These are phyloP conservation scores for Agaricus bisporus DNA, from an alignment of 768 basidiomycete species.

Conservation along the genomic window DNA sequence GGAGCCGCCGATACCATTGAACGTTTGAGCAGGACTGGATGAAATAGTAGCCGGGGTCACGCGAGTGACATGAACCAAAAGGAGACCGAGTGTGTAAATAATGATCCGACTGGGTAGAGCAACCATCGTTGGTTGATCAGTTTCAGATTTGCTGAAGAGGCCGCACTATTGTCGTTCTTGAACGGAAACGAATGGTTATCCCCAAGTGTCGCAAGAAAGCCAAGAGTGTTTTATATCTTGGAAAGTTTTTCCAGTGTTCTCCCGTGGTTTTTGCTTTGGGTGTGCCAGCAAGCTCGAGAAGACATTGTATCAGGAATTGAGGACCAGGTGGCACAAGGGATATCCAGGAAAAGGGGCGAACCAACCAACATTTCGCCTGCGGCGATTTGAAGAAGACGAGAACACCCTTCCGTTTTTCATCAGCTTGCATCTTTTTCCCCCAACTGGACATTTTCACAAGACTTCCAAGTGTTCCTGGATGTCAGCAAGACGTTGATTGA, in stretches of 20 bases:
- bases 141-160: no score
- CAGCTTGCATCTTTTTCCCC: no score
- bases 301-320: slow-evolving; percentile 6
- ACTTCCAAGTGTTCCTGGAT: no score
- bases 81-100: background rate
- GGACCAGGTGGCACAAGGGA: slow-evolving; percentile 2
- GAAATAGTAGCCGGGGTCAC: slow-evolving; percentile 20
- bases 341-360: background rate
- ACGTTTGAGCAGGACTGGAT: slow-evolving; percentile 26
- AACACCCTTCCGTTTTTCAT: no score
- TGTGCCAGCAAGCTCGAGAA: slow-evolving; percentile 14
- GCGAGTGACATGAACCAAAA: background rate
- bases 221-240: background rate
- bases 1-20: slow-evolving; percentile 35
- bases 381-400: background rate
- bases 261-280: no score
- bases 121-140: background rate
- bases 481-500: no score
- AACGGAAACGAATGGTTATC: no score
- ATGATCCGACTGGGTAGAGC: background rate
- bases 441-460: no score
- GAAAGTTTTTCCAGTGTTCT: background rate
- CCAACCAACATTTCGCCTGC: background rate
- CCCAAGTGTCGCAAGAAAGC: background rate
- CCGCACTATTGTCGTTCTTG: no score